Evolutionary conservation across 2,329 filamentous ascomycete species (phyloP).

Genomic region (Verticillium klebahnii): DNA sequence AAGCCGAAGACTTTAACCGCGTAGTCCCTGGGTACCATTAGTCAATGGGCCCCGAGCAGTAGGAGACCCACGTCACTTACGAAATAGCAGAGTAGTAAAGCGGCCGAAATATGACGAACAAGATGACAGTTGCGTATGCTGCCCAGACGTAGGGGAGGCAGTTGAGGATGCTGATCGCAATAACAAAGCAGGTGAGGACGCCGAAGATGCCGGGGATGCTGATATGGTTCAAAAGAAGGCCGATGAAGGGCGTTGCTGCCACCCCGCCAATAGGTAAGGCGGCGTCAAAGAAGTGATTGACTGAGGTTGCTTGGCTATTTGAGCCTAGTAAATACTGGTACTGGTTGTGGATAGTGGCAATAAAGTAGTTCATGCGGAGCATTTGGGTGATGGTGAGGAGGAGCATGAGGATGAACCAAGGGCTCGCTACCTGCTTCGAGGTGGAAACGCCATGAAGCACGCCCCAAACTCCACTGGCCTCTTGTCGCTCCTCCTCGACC

Average conservation of each 20-base stretch:
- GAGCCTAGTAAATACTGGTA: slow-evolving; percentile 62
- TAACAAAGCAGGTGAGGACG: slow-evolving; percentile 54
- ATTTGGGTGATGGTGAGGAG: slow-evolving; percentile 56
- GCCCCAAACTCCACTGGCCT: slow-evolving; percentile 63
- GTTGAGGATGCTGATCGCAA: slow-evolving; percentile 59
- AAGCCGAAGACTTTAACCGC: slow-evolving; percentile 78
- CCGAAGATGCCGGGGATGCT: slow-evolving; percentile 56
- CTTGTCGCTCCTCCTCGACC: slow-evolving; percentile 52
- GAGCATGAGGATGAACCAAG: slow-evolving; percentile 69
- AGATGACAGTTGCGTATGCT: slow-evolving; percentile 61
- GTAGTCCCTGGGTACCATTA: slow-evolving; percentile 48
- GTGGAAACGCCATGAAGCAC: slow-evolving; percentile 63
- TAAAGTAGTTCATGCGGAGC: slow-evolving; percentile 65
- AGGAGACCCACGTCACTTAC: slow-evolving; percentile 20
- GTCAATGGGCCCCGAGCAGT: neutral
- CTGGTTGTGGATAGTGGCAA: slow-evolving; percentile 64
- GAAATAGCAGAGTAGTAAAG: slow-evolving; percentile 74
- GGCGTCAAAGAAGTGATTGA: slow-evolving; percentile 36
- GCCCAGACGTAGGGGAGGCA: slow-evolving; percentile 57
- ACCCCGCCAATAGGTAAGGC: slow-evolving; percentile 65
- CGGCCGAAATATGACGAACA: slow-evolving; percentile 68
- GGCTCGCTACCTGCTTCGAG: slow-evolving; percentile 57
- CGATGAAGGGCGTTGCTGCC: slow-evolving; percentile 66
- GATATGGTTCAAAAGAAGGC: slow-evolving; percentile 60
- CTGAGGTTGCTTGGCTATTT: slow-evolving; percentile 25